phyloP scores from a whole-genome alignment of 495 filamentous ascomycete species.

The Aspergillus coremiiformis region DNA sequence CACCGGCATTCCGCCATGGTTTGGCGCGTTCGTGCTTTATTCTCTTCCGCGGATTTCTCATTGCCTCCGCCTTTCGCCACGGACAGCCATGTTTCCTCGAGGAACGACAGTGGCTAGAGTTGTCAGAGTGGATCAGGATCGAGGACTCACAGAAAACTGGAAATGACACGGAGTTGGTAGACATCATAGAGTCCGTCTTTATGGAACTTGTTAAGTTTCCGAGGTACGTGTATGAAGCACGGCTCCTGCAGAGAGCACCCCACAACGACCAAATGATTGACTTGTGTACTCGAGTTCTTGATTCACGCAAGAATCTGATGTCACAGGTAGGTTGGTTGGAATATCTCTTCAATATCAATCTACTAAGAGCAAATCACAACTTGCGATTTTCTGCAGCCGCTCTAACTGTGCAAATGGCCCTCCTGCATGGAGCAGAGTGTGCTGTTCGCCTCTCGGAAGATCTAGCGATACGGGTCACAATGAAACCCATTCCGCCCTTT shows the following conservation, averaged over 20 bases:
- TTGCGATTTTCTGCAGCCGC: slow-evolving; percentile 10
- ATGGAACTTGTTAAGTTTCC: slow-evolving; percentile 30
- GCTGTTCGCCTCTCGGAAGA: slow-evolving; percentile 13
- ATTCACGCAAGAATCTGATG: background rate
- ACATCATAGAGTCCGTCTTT: slow-evolving; percentile 18
- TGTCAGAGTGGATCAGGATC: slow-evolving; percentile 13
- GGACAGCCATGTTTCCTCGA: slow-evolving; percentile 29
- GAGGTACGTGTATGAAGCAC: slow-evolving; percentile 23
- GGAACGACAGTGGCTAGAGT: slow-evolving; percentile 22
- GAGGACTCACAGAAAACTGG: slow-evolving; percentile 24
- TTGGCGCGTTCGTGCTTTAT: slow-evolving; percentile 25
- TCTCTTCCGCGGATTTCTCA: slow-evolving; percentile 28
- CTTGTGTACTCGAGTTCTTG: background rate
- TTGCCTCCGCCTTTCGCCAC: slow-evolving; percentile 23
- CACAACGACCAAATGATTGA: background rate
- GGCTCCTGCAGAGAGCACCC: slow-evolving; percentile 2
- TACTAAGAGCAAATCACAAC: background rate
- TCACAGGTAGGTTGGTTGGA: background rate
- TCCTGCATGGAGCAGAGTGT: slow-evolving; percentile 22
- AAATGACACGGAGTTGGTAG: slow-evolving; percentile 19
- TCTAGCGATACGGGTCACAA: slow-evolving; percentile 8
- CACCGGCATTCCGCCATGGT: slow-evolving; percentile 14
- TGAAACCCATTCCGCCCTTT: slow-evolving; percentile 10
- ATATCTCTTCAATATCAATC: background rate
- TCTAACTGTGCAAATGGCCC: too few relatives aligned